A percentile compares a stretch with the other conserved stretches of the same genome.
phyloP scores from a whole-genome alignment of 148 eudicot genomes.

The Chenopodium formosanum region DNA sequence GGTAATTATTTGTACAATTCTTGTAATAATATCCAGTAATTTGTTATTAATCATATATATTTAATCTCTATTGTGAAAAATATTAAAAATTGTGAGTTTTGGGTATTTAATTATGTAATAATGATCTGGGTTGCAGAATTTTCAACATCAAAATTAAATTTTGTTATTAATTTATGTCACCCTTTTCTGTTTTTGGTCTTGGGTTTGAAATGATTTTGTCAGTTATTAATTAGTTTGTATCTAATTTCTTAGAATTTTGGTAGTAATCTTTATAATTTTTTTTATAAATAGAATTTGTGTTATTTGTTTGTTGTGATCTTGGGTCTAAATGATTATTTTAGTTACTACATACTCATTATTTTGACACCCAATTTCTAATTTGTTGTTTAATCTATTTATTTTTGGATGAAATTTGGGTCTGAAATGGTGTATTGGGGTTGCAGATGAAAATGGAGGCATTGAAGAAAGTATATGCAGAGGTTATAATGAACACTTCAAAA shows the following conservation, averaged over 20 bases:
- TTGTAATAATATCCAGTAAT: background rate
- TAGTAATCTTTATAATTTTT: too few relatives aligned
- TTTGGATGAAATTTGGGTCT: background rate
- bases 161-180: background rate
- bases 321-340: background rate
- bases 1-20: background rate
- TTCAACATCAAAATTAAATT: background rate
- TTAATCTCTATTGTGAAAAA: background rate
- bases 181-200: background rate
- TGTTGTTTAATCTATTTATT: background rate
- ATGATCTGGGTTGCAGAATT: background rate
- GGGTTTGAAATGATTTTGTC: background rate
- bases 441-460: constrained; percentile 49
- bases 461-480: constrained; percentile 68
- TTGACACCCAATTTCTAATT: background rate
- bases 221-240: too few relatives aligned
- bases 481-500: constrained; percentile 58
- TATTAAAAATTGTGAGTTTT: background rate
- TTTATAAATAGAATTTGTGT: too few relatives aligned
- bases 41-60: background rate
- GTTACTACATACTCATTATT: background rate
- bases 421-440: background rate
- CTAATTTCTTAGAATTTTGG: too few relatives aligned
- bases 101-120: background rate
- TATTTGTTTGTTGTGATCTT: background rate